Conservation (phyloP, 257 asterid genomes). For the Solanum corneliomulleri region DNA sequence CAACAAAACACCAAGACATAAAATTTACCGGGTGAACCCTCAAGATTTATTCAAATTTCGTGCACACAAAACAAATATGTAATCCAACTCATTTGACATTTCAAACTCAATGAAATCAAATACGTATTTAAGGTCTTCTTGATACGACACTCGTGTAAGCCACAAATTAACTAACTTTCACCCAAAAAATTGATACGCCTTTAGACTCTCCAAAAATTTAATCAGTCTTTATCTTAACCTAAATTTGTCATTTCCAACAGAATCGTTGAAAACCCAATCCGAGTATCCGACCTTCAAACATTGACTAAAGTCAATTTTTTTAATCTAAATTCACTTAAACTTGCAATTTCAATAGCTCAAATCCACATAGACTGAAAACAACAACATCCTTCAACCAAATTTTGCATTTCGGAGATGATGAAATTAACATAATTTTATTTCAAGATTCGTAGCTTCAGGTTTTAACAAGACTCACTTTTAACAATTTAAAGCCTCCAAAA, state of each 20-base stretch:
- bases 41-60: neutral
- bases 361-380: neutral
- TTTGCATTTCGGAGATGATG: neutral
- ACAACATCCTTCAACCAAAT: neutral
- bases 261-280: neutral
- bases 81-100: too few species aligned
- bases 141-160: neutral
- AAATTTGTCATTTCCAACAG: neutral
- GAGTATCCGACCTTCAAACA: neutral
- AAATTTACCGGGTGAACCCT: neutral
- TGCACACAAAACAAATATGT: neutral
- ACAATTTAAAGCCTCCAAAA: neutral
- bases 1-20: neutral
- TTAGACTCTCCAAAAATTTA: neutral
- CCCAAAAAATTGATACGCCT: neutral
- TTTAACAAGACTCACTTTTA: neutral
- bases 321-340: neutral
- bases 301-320: too few species aligned
- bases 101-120: neutral
- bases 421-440: neutral
- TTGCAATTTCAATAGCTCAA: neutral
- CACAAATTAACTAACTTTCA: too few species aligned
- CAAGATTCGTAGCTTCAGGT: neutral
- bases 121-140: neutral
- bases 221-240: neutral